Evolutionary conservation across 2,329 filamentous ascomycete genomes (phyloP).

Genomic region (Elsinoe batatas): DNA sequence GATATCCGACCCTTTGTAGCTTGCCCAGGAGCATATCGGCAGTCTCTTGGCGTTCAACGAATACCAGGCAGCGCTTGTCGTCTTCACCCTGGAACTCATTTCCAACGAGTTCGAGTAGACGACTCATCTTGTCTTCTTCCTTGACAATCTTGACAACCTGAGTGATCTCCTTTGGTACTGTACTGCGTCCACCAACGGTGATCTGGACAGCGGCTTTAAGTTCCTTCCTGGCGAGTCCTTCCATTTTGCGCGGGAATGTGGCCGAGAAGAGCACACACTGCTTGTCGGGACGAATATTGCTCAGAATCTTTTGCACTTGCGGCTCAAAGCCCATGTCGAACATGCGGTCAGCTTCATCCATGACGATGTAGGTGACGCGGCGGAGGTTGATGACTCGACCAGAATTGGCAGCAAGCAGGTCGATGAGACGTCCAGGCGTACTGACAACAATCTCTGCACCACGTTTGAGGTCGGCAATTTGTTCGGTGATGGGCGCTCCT

Average conservation of each 20-base stretch:
- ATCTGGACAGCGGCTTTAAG: slow-evolving; percentile 81
- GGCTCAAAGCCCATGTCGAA: slow-evolving; percentile 99
- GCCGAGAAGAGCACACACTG: slow-evolving; percentile 95
- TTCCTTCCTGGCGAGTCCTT: slow-evolving; percentile 80
- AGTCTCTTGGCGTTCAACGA: slow-evolving; percentile 30
- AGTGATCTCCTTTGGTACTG: slow-evolving; percentile 63
- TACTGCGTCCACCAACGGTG: slow-evolving; percentile 73
- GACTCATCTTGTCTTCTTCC: slow-evolving; percentile 72
- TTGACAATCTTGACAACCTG: slow-evolving; percentile 83
- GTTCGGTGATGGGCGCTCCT: slow-evolving; percentile 90
- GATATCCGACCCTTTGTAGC: slow-evolving; percentile 73
- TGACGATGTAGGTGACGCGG: slow-evolving; percentile 83
- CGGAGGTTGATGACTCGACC: slow-evolving; percentile 88
- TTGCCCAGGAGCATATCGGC: slow-evolving; percentile 49
- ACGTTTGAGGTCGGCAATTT: slow-evolving; percentile 92
- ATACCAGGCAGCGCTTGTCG: slow-evolving; percentile 74
- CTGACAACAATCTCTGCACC: slow-evolving; percentile 93
- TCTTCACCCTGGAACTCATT: slow-evolving; percentile 80
- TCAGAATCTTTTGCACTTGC: slow-evolving; percentile 93
- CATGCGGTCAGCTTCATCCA: slow-evolving; percentile 99
- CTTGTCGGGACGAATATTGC: slow-evolving; percentile 80
- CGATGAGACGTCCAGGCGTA: slow-evolving; percentile 90
- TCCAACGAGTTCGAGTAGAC: slow-evolving; percentile 76
- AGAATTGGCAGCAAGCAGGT: slow-evolving; percentile 83
- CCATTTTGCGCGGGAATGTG: slow-evolving; percentile 90